phyloP scores from a whole-genome alignment of 305 asterid species.

The Solanum hybrid region DNA sequence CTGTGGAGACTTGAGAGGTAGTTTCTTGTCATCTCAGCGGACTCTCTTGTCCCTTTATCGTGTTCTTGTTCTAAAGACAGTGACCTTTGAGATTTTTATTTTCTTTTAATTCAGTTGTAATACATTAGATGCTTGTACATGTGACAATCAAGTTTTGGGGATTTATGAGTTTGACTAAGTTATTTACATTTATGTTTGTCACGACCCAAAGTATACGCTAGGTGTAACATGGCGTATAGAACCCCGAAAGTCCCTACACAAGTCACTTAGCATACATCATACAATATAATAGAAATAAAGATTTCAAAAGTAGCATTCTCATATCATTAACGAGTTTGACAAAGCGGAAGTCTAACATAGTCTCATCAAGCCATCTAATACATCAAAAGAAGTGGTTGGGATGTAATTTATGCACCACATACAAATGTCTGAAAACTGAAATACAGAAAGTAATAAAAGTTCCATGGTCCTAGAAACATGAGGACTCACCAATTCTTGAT shows the following conservation, averaged over 20 bases:
- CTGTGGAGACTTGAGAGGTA: neutral
- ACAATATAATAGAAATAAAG: too few relatives aligned
- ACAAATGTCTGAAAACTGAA: neutral
- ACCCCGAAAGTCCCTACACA: neutral
- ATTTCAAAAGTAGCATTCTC: neutral
- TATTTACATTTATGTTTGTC: neutral
- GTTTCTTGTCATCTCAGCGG: neutral
- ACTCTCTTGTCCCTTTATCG: neutral
- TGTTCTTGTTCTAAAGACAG: neutral
- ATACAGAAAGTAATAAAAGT: neutral
- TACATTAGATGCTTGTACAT: neutral
- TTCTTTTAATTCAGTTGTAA: neutral
- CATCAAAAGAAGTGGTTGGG: neutral
- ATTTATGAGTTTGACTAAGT: neutral
- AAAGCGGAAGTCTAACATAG: neutral
- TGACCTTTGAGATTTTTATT: neutral
- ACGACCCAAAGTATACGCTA: neutral
- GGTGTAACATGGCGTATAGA: neutral
- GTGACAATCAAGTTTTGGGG: neutral
- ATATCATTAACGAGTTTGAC: neutral
- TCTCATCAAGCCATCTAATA: neutral
- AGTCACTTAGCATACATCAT: neutral
- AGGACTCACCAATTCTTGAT: neutral
- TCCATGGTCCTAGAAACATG: neutral
- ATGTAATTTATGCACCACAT: neutral